Percentiles rank a stretch among this genome's conserved stretches.
Evolutionary conservation across 345 rosid genomes (phyloP).

Genomic region (Salix caprea): DNA sequence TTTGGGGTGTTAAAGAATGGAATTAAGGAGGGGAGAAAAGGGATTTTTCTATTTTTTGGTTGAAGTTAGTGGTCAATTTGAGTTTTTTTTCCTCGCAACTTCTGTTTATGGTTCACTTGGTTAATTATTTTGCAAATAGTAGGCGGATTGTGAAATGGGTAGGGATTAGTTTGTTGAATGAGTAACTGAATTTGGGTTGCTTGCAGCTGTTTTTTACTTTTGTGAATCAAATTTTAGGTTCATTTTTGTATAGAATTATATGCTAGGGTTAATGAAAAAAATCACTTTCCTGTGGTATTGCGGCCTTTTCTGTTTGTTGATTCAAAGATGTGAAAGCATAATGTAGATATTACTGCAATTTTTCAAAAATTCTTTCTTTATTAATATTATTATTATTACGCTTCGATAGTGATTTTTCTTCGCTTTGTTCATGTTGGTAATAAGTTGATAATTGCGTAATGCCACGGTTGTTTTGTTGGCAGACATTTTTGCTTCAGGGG

Average conservation of each 20-base stretch:
- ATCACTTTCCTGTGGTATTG: neutral
- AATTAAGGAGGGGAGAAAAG: neutral
- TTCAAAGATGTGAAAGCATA: neutral
- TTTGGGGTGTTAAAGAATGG: neutral
- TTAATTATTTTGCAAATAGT: neutral
- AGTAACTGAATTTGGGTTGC: neutral
- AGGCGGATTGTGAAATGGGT: neutral
- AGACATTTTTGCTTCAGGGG: constrained; percentile 70
- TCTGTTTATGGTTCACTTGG: neutral
- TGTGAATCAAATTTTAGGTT: neutral
- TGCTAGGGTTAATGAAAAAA: neutral
- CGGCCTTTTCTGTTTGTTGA: neutral
- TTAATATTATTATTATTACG: neutral
- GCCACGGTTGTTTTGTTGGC: constrained; percentile 25
- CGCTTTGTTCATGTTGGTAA: neutral
- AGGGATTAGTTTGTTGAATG: constrained; percentile 3
- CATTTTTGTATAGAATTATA: neutral
- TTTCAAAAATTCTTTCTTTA: neutral
- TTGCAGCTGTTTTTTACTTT: neutral
- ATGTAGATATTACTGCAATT: neutral
- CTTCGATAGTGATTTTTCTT: neutral
- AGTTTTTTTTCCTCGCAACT: neutral
- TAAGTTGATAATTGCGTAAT: constrained; percentile 2
- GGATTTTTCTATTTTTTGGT: neutral
- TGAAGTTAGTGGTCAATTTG: neutral